A percentile compares a stretch with the other conserved stretches of the same genome.
phyloP scores from a whole-genome alignment of 441 rosid genomes.

The Oxalis stricta region DNA sequence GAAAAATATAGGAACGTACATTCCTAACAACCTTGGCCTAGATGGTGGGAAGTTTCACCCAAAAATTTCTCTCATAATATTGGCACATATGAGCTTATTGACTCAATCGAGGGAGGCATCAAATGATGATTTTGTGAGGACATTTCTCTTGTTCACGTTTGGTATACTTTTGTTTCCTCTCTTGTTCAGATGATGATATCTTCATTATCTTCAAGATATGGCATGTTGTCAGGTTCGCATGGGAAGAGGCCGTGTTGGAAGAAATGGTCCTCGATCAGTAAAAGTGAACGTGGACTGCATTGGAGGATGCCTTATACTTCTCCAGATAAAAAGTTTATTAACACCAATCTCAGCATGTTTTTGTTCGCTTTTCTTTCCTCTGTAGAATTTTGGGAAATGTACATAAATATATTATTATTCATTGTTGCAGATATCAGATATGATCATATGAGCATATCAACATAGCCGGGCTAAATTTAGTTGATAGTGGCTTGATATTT shows the following conservation, averaged over 20 bases:
- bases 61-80: too few species aligned
- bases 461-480: slow-evolving; percentile 23
- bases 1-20: too few species aligned
- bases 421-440: slow-evolving; percentile 9
- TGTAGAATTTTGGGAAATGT: too few species aligned
- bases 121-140: slow-evolving; percentile 27
- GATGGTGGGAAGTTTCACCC: too few species aligned
- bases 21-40: too few species aligned
- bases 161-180: slow-evolving; percentile 29
- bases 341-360: not conserved
- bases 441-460: slow-evolving; percentile 37
- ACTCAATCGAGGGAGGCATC: too few species aligned
- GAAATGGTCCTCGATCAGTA: slow-evolving; percentile 23
- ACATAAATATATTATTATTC: too few species aligned
- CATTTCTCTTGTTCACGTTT: slow-evolving; percentile 20
- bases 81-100: too few species aligned
- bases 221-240: slow-evolving; percentile 19
- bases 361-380: not conserved
- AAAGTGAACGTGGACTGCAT: slow-evolving; percentile 19
- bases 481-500: slow-evolving; percentile 11
- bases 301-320: slow-evolving; percentile 36
- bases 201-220: slow-evolving; percentile 14
- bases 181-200: too few species aligned
- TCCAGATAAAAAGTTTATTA: slow-evolving; percentile 17
- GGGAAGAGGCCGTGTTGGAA: slow-evolving; percentile 33